These are phyloP conservation scores for Furcasterigmium furcatum DNA, from an alignment of 2,329 filamentous ascomycete species.

Conservation along the genomic window DNA sequence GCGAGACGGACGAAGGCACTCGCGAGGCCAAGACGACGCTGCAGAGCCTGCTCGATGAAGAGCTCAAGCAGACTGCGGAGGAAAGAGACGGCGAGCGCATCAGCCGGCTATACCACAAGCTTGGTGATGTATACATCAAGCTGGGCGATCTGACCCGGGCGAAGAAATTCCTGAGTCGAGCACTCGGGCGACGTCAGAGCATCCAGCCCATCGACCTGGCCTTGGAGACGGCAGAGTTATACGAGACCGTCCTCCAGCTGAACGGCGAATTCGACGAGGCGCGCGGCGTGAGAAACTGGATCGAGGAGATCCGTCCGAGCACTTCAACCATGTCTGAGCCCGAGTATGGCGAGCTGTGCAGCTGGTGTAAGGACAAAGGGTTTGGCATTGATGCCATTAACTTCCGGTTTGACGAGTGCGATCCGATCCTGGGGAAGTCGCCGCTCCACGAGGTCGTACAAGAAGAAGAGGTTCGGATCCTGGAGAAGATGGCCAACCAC, in stretches of 20 bases:
- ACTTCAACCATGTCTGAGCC: no score
- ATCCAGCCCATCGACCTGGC: constrained; percentile 9
- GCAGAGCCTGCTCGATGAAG: constrained; percentile 14
- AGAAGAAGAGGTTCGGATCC: constrained; percentile 16
- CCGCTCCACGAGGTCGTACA: constrained; percentile 21
- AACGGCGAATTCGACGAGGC: constrained; percentile 20
- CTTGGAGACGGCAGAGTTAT: constrained; percentile 18
- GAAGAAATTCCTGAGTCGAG: constrained; percentile 15
- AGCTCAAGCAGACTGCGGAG: constrained; percentile 12
- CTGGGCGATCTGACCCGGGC: constrained; percentile 14
- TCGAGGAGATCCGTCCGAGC: constrained; percentile 8
- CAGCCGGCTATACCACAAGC: constrained; percentile 20
- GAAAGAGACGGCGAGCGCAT: constrained; percentile 7
- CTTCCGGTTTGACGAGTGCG: constrained; percentile 19
- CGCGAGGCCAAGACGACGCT: constrained; percentile 16
- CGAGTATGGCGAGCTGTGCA: constrained; percentile 8
- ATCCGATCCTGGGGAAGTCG: constrained; percentile 14
- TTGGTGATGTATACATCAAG: constrained; percentile 18
- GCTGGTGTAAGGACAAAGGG: constrained; percentile 21
- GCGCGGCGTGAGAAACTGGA: constrained; percentile 18
- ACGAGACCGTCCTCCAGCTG: constrained; percentile 17
- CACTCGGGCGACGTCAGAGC: constrained; percentile 16
- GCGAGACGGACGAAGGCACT: constrained; percentile 12
- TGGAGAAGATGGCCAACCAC: constrained; percentile 19
- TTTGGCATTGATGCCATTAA: constrained; percentile 17